These are phyloP conservation scores for Hypericum androsaemum DNA, from an alignment of 345 rosid species.

Conservation along the genomic window DNA sequence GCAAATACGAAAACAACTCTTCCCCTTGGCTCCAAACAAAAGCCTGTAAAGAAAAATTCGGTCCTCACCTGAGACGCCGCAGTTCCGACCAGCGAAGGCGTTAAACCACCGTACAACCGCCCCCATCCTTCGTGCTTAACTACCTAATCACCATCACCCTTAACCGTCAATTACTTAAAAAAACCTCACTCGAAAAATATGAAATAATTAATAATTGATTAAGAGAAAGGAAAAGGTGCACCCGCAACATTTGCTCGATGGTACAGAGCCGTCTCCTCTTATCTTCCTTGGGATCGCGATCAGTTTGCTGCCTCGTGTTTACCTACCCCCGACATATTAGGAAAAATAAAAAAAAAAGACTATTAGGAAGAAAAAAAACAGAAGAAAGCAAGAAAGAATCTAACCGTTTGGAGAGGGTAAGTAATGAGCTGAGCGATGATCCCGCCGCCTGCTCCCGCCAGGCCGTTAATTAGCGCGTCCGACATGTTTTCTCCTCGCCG, in stretches of 20 bases:
- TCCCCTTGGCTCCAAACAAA: no score
- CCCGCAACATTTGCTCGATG: slow-evolving; percentile 73
- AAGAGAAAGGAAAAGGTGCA: slow-evolving; percentile 9
- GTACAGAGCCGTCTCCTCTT: slow-evolving; percentile 71
- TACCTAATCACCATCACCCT: slow-evolving; percentile 35
- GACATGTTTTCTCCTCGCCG: slow-evolving; percentile 44
- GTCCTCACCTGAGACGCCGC: slow-evolving; percentile 83
- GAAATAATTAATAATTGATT: no score
- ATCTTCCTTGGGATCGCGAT: slow-evolving; percentile 62
- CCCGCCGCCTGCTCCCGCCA: slow-evolving; percentile 96
- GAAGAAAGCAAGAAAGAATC: slow-evolving; percentile 3
- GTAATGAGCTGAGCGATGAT: slow-evolving; percentile 93
- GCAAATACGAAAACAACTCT: no score
- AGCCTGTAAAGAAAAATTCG: slow-evolving; percentile 11
- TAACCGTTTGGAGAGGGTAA: slow-evolving; percentile 89
- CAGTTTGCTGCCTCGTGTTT: slow-evolving; percentile 93
- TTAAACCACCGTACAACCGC: slow-evolving; percentile 78
- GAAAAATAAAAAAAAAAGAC: no score
- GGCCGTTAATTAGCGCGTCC: slow-evolving; percentile 88
- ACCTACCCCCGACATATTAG: slow-evolving; percentile 39
- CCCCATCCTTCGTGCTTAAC: slow-evolving; percentile 91
- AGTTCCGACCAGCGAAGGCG: slow-evolving; percentile 78
- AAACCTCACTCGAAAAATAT: no score
- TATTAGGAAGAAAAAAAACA: neutral
- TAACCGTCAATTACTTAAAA: neutral